Evolutionary conservation across 2,329 filamentous ascomycete genomes (phyloP), one percentile per base, ranked within the genome.

Genomic region (Diaporthe australafricana): DNA sequence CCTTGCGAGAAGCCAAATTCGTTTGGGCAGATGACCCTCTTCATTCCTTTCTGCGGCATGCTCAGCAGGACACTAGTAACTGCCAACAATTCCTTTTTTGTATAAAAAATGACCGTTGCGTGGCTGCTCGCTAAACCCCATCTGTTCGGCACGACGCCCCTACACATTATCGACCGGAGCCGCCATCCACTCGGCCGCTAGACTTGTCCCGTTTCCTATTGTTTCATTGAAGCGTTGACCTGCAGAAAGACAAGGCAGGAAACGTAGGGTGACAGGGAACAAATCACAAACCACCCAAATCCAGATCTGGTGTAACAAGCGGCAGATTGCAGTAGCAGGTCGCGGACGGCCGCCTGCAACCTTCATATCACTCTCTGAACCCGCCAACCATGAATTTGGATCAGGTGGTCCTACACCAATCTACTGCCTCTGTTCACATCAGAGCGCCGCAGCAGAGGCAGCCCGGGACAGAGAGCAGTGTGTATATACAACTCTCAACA

Each of bases 251-350:
- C 47, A 62, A 42, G 25, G 57, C 50, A 55, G 35, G 48, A 73
- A 20, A 25, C 22, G 56, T 27, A 72, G 47, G 45, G 47, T 25
- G 17, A 35, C 11, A 25, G 45, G 47, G 53, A 47, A 69, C 53
- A 60, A 32, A 30, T 69, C 67, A 69, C 30, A 50, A 60, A 60
- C 45, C 56, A 65, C n/a, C 32, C 67, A 40, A 70, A 74, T 66
- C 72, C 70, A 74, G 72, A 74, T 74, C 72, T 74, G 60, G 72
- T 74, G 72, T 74, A 62, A 74, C 72, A 22, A 14, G 35, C 72
- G 72, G 72, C 72, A 74, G 63, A 74, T 72, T 74, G 72, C 72
- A 74, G 70, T 74, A 72, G 72, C 56, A 70, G 67, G 67, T 55
- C 32, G 68, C 70, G 60, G 70, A 63, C 71, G 66, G 70, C 62